Conservation (phyloP, 106 monocot species). For the Xerophyta viscosa region DNA sequence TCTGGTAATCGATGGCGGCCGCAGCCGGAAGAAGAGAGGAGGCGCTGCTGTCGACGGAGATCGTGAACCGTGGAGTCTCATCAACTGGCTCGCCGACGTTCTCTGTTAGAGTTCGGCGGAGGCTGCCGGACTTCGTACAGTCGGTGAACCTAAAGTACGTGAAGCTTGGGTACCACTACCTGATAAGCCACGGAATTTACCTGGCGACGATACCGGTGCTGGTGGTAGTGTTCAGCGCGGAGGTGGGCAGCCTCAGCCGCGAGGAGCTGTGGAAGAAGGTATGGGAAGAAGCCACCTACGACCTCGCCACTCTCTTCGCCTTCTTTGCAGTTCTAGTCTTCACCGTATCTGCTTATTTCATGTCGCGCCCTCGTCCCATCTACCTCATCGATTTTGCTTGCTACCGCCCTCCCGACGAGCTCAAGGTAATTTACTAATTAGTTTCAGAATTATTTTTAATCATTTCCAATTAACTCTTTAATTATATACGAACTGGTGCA, state of each 20-base stretch:
- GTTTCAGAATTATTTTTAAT: no score
- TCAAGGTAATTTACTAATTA: no score
- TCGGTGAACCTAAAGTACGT: slow-evolving; percentile 98
- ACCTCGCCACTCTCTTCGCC: slow-evolving; percentile 66
- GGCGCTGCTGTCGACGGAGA: slow-evolving; percentile 74
- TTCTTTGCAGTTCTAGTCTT: slow-evolving; percentile 68
- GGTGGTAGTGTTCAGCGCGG: slow-evolving; percentile 65
- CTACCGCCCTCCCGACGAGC: slow-evolving; percentile 70
- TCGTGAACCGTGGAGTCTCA: slow-evolving; percentile 88
- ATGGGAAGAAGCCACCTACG: slow-evolving; percentile 85
- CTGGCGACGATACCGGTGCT: slow-evolving; percentile 72
- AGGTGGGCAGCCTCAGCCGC: slow-evolving; percentile 71
- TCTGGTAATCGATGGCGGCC: not conserved
- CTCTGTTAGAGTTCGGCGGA: slow-evolving; percentile 70
- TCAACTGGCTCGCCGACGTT: slow-evolving; percentile 72
- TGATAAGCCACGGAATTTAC: slow-evolving; percentile 82
- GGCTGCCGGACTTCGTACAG: slow-evolving; percentile 92
- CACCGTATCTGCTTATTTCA: slow-evolving; percentile 71
- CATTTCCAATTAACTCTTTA: no score
- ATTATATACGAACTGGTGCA: no score
- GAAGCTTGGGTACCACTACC: slow-evolving; percentile 85
- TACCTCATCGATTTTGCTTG: slow-evolving; percentile 94
- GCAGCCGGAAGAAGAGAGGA: not conserved
- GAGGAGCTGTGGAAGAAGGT: slow-evolving; percentile 77
- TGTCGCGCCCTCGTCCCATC: slow-evolving; percentile 66